phyloP scores from a whole-genome alignment of 2,329 filamentous ascomycete genomes.

The Botrytis pseudocinerea region DNA sequence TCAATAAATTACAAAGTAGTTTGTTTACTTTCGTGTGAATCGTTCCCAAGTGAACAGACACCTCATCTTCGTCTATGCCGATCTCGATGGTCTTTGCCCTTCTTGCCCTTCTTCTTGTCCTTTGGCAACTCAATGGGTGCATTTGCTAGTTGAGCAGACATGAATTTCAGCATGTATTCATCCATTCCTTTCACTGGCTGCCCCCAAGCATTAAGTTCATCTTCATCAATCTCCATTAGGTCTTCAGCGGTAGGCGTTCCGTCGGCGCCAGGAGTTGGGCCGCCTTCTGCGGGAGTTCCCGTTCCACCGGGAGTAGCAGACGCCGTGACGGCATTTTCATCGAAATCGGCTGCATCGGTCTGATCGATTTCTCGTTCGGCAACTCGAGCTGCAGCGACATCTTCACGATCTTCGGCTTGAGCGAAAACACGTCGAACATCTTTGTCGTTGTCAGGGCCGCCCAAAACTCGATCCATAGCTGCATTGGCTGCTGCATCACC shows the following conservation, averaged over 20 bases:
- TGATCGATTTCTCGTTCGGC: slow-evolving; percentile 86
- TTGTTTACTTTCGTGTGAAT: background rate
- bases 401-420: slow-evolving; percentile 88
- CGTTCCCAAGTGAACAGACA: background rate
- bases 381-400: slow-evolving; percentile 81
- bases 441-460: slow-evolving; percentile 56
- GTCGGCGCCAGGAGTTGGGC: slow-evolving; percentile 47
- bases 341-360: slow-evolving; percentile 83
- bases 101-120: slow-evolving; percentile 64
- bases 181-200: slow-evolving; percentile 63
- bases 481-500: slow-evolving; percentile 72
- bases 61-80: slow-evolving; percentile 39
- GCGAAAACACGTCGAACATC: slow-evolving; percentile 75
- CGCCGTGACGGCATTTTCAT: slow-evolving; percentile 55
- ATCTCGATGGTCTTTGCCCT: slow-evolving; percentile 37
- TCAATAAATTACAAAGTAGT: slow-evolving; percentile 23
- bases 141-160: slow-evolving; percentile 61
- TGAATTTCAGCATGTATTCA: slow-evolving; percentile 71
- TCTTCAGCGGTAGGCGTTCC: slow-evolving; percentile 32
- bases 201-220: slow-evolving; percentile 58
- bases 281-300: slow-evolving; percentile 37
- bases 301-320: slow-evolving; percentile 36
- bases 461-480: slow-evolving; percentile 84
- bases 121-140: slow-evolving; percentile 63
- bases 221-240: slow-evolving; percentile 39